phyloP scores from a whole-genome alignment of 129 eudicot species.

The Lactuca sativa region DNA sequence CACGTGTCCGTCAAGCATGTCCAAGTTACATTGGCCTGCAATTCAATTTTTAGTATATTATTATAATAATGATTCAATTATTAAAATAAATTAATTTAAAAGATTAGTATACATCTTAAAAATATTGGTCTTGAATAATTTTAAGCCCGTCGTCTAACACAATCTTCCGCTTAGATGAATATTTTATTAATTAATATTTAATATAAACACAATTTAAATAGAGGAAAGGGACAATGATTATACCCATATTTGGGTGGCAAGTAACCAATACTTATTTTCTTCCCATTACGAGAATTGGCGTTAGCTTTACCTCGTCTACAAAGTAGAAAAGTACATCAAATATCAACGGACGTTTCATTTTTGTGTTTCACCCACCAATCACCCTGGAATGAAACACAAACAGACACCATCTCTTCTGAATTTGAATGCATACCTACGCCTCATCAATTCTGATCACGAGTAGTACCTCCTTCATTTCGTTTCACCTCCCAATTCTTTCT shows the following conservation, averaged over 20 bases:
- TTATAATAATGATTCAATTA: no score
- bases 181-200: no score
- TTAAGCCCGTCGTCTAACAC: no score
- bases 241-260: neutral
- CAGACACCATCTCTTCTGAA: conserved; percentile 11
- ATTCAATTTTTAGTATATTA: no score
- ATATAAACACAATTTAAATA: no score
- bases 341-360: conserved; percentile 13
- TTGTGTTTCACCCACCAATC: conserved; percentile 12
- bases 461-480: neutral
- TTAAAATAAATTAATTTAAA: no score
- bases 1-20: conserved; percentile 25
- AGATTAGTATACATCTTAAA: no score
- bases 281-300: neutral
- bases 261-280: no score
- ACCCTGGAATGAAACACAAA: no score
- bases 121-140: no score
- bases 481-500: conserved; percentile 33
- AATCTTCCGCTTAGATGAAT: no score
- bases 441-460: conserved; percentile 19
- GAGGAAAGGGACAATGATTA: neutral
- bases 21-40: conserved; percentile 3
- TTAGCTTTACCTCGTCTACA: conserved; percentile 4
- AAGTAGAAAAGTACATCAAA: conserved; percentile 1
- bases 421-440: neutral